Percentiles rank a stretch among this genome's conserved stretches.
Evolutionary conservation across 1,284 basidiomycete genomes (phyloP).

Genomic region (Irpex sp.): DNA sequence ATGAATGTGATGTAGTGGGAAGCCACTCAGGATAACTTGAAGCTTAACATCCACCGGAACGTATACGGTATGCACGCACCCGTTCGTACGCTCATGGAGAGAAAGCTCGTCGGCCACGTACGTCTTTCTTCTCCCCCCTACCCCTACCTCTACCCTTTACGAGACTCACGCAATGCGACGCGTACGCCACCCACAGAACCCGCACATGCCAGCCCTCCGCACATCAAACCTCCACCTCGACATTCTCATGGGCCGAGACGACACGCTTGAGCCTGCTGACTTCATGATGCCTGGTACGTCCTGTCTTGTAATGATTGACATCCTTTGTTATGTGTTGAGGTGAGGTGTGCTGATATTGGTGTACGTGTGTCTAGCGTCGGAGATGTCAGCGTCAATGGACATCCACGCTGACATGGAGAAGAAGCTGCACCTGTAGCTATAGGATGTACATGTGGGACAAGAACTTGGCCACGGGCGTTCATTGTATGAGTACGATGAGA

Average conservation of each 20-base stretch:
- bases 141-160: too few species aligned
- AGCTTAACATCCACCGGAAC: conserved; percentile 82
- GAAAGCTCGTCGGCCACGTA: conserved; percentile 78
- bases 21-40: conserved; percentile 84
- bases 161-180: too few species aligned
- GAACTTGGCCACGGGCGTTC: neutral
- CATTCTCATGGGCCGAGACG: conserved; percentile 87
- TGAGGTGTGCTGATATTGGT: neutral
- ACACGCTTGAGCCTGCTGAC: conserved; percentile 52
- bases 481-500: neutral
- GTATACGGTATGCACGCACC: conserved; percentile 86
- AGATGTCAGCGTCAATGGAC: conserved; percentile 45
- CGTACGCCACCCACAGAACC: conserved; percentile 38
- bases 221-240: conserved; percentile 83
- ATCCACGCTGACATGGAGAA: conserved; percentile 72
- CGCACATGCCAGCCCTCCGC: conserved; percentile 56
- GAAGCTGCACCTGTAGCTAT: conserved; percentile 48
- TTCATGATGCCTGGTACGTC: conserved; percentile 43
- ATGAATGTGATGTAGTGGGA: conserved; percentile 65
- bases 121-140: conserved; percentile 21
- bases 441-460: neutral
- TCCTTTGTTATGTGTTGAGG: neutral
- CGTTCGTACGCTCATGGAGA: conserved; percentile 88
- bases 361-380: conserved; percentile 37
- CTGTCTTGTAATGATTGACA: neutral